Conservation (phyloP, 352 stramenopile genomes). For the Thalassiosira pacifica region DNA sequence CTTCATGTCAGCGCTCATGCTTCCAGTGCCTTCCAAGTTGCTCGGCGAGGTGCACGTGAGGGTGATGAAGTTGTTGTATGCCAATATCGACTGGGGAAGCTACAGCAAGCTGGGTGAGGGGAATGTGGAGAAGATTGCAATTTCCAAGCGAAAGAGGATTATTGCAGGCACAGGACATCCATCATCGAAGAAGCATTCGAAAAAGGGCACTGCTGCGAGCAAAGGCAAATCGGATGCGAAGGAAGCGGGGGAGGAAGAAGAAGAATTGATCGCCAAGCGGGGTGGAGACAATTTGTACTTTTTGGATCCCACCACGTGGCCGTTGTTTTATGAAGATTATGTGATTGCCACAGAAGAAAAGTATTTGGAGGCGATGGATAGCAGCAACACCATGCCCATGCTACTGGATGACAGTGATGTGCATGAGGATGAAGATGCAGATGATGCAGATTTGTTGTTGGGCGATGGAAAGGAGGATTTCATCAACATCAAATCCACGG, state of each 20-base stretch:
- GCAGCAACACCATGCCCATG: background rate
- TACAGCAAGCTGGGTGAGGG: slow-evolving; percentile 46
- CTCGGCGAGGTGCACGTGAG: slow-evolving; percentile 81
- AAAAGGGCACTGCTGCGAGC: background rate
- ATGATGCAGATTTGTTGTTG: slow-evolving; percentile 27
- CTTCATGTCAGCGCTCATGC: slow-evolving; percentile 73
- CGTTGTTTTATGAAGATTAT: slow-evolving; percentile 86
- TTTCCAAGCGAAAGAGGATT: too few relatives aligned
- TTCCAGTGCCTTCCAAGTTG: slow-evolving; percentile 74
- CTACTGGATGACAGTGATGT: slow-evolving; percentile 23
- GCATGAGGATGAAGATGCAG: slow-evolving; percentile 35
- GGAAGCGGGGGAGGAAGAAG: slow-evolving; percentile 35
- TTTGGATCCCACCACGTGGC: slow-evolving; percentile 82
- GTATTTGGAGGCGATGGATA: slow-evolving; percentile 57
- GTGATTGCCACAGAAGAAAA: slow-evolving; percentile 75
- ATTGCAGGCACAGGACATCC: too few relatives aligned
- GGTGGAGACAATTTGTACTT: slow-evolving; percentile 83
- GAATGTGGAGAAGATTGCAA: background rate
- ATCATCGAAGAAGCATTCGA: background rate
- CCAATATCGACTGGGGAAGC: slow-evolving; percentile 48
- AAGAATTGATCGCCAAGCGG: slow-evolving; percentile 53
- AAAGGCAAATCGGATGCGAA: background rate
- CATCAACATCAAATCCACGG: slow-evolving; percentile 49
- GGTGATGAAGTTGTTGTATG: slow-evolving; percentile 72
- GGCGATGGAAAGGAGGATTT: slow-evolving; percentile 21